Evolutionary conservation across 192 early-diverging fungal species (phyloP).

Genomic region (Gryganskiella cystojenkinii): DNA sequence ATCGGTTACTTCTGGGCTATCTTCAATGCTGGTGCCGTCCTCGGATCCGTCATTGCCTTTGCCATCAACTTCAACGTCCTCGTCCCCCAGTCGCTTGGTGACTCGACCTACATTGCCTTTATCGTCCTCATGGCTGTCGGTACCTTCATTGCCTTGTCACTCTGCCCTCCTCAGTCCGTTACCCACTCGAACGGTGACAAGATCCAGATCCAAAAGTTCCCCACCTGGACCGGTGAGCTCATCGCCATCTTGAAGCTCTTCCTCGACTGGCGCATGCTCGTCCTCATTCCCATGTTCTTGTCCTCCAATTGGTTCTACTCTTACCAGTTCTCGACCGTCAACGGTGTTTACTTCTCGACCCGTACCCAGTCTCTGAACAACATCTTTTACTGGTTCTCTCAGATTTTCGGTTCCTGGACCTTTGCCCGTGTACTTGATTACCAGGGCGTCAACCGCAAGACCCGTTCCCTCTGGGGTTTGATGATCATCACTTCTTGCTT

Average conservation of each 20-base stretch:
- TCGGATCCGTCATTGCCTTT: constrained; percentile 80
- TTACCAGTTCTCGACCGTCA: constrained; percentile 74
- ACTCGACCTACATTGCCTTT: constrained; percentile 81
- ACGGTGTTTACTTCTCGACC: constrained; percentile 69
- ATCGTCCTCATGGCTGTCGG: constrained; percentile 73
- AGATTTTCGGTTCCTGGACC: constrained; percentile 73
- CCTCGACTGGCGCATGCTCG: constrained; percentile 68
- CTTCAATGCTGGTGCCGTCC: constrained; percentile 80
- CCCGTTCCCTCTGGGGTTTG: constrained; percentile 71
- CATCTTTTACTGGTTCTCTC: constrained; percentile 77
- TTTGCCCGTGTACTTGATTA: constrained; percentile 74
- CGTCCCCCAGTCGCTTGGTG: constrained; percentile 59
- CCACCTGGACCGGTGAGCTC: constrained; percentile 66
- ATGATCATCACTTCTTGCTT: constrained; percentile 56
- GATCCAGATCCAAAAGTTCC: constrained; percentile 72
- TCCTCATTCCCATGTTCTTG: constrained; percentile 71
- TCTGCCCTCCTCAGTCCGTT: constrained; percentile 66
- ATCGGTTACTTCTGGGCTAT: constrained; percentile 89
- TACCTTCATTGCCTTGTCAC: constrained; percentile 61
- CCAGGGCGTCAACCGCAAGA: constrained; percentile 58
- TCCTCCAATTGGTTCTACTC: constrained; percentile 84
- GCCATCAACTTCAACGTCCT: constrained; percentile 71
- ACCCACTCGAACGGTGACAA: constrained; percentile 72
- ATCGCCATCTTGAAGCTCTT: constrained; percentile 65
- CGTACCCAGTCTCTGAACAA: constrained; percentile 77